A percentile compares a stretch with the other conserved stretches of the same genome.
phyloP scores from a whole-genome alignment of 331 rosid species.

The Quercus lobata region DNA sequence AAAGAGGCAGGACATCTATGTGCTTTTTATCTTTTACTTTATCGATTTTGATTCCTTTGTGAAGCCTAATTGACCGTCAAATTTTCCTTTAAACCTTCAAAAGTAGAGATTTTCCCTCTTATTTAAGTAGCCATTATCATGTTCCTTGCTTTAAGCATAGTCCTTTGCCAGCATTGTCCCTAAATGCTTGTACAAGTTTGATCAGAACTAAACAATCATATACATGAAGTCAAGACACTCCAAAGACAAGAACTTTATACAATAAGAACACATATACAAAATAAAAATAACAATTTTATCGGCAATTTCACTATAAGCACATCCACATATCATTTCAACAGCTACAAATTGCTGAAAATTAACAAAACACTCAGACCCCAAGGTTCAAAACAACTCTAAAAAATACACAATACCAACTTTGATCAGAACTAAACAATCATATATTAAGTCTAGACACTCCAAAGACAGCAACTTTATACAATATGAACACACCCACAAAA shows the following conservation, averaged over 20 bases:
- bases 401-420: background rate
- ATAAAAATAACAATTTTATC: background rate
- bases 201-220: background rate
- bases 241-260: conserved; percentile 6
- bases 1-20: conserved; percentile 3
- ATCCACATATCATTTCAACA: background rate
- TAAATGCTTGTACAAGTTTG: conserved; percentile 9
- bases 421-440: background rate
- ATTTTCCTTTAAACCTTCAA: conserved; percentile 6
- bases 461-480: conserved; percentile 6
- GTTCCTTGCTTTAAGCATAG: conserved; percentile 19
- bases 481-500: background rate
- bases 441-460: conserved; percentile 17
- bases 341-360: background rate
- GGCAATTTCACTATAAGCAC: conserved; percentile 4
- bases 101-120: conserved; percentile 20
- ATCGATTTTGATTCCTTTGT: conserved; percentile 14
- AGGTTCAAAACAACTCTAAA: no score
- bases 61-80: conserved; percentile 11
- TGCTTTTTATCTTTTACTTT: conserved; percentile 18
- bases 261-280: background rate
- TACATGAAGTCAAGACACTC: conserved; percentile 21
- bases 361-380: conserved; percentile 11
- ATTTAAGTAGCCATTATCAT: conserved; percentile 10
- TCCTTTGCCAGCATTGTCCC: conserved; percentile 11